Conservation (phyloP, 2,329 filamentous ascomycete genomes). For the Curvularia verruculosa region DNA sequence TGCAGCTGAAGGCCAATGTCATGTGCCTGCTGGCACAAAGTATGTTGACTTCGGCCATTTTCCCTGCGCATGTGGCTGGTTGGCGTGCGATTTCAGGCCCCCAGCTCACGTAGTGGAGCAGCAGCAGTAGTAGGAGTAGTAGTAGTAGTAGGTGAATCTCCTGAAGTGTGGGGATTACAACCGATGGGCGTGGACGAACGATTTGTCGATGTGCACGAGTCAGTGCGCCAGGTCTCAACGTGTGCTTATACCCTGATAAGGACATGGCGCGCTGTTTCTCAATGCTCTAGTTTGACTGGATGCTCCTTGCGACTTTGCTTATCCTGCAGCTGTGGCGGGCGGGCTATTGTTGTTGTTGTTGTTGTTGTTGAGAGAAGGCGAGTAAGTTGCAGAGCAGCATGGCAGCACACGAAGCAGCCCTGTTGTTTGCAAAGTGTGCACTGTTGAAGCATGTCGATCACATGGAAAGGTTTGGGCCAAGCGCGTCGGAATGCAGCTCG, state of each 20-base stretch:
- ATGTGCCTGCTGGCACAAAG: conserved; percentile 11
- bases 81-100: conserved; percentile 21
- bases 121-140: too few species aligned
- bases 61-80: conserved; percentile 11
- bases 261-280: conserved; percentile 11
- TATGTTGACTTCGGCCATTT: conserved; percentile 7
- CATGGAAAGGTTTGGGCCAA: conserved; percentile 11
- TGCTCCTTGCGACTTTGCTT: conserved; percentile 17
- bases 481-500: conserved; percentile 9
- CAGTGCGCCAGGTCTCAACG: conserved; percentile 23
- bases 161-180: conserved; percentile 24
- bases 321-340: conserved; percentile 17
- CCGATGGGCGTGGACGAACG: conserved; percentile 22
- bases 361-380: conserved; percentile 25
- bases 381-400: conserved; percentile 19
- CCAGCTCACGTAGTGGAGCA: not conserved
- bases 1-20: conserved; percentile 11
- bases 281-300: conserved; percentile 21
- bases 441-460: conserved; percentile 23
- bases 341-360: too few species aligned
- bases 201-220: conserved; percentile 21
- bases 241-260: not conserved
- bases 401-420: conserved; percentile 18
- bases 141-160: not conserved
- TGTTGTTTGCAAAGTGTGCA: conserved; percentile 14